A percentile compares a stretch with the other conserved stretches of the same genome.
These are phyloP conservation scores for Globisporangium cystogenes DNA, from an alignment of 352 stramenopile genomes.

Conservation along the genomic window DNA sequence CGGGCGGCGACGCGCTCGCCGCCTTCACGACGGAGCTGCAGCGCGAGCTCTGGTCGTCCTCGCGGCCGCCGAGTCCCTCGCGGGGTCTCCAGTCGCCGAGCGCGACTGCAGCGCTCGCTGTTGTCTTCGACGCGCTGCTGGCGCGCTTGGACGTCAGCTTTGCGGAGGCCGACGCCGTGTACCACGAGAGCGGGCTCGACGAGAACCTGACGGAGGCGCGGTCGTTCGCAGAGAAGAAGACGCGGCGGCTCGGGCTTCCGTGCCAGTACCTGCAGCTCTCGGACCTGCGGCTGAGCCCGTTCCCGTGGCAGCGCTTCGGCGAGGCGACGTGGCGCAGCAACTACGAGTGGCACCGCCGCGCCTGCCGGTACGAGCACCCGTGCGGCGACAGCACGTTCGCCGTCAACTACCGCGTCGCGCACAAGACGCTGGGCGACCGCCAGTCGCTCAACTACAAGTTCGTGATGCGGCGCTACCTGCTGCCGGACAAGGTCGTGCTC, in stretches of 20 bases:
- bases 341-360: neutral
- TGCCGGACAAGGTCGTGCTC: constrained; percentile 21
- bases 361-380: neutral
- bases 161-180: constrained; percentile 4
- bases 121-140: constrained; percentile 3
- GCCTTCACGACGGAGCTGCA: neutral
- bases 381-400: constrained; percentile 4
- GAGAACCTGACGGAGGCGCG: constrained; percentile 2
- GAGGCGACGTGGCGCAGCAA: constrained; percentile 3
- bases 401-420: neutral
- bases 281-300: constrained; percentile 3
- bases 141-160: constrained; percentile 1
- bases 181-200: constrained; percentile 8
- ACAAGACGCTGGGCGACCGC: neutral
- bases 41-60: neutral
- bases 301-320: neutral
- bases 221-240: constrained; percentile 10
- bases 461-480: constrained; percentile 29
- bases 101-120: neutral
- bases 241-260: neutral
- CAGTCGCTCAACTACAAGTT: constrained; percentile 18
- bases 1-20: neutral
- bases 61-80: neutral
- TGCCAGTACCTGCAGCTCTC: constrained; percentile 6
- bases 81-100: neutral